A percentile compares a stretch with the other conserved stretches of the same genome.
Evolutionary conservation across 2,329 filamentous ascomycete species (phyloP).

Genomic region (Rasamsonia emersonii): DNA sequence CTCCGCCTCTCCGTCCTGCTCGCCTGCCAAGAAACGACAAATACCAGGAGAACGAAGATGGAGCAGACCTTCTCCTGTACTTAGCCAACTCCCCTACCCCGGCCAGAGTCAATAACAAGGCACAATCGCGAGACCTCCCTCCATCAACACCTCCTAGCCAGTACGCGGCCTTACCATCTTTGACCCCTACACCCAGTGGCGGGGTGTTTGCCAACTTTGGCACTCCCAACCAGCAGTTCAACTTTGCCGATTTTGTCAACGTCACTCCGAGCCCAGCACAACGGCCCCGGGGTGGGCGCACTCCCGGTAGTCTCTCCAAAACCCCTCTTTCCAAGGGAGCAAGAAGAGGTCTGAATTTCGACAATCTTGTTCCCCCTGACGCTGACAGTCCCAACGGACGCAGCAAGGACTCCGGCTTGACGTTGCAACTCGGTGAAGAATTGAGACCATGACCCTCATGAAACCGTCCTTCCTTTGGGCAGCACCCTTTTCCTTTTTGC

Average conservation of each 20-base stretch:
- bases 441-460: slow-evolving; percentile 45
- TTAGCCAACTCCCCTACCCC: slow-evolving; percentile 87
- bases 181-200: slow-evolving; percentile 54
- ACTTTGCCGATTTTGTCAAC: slow-evolving; percentile 95
- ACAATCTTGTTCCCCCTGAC: slow-evolving; percentile 56
- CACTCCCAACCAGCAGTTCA: slow-evolving; percentile 78
- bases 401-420: slow-evolving; percentile 44
- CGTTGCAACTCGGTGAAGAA: slow-evolving; percentile 59
- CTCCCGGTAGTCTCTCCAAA: slow-evolving; percentile 47
- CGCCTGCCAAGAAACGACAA: slow-evolving; percentile 44
- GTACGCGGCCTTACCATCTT: slow-evolving; percentile 41
- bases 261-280: slow-evolving; percentile 94
- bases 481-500: slow-evolving; percentile 1
- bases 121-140: slow-evolving; percentile 44
- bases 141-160: slow-evolving; percentile 70
- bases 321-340: slow-evolving; percentile 66
- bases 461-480: not conserved
- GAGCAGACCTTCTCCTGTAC: slow-evolving; percentile 71
- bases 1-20: slow-evolving; percentile 57
- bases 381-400: slow-evolving; percentile 34
- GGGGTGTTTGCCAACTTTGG: slow-evolving; percentile 64
- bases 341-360: slow-evolving; percentile 74
- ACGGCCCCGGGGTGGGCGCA: slow-evolving; percentile 60
- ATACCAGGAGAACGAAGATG: slow-evolving; percentile 61
- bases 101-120: slow-evolving; percentile 49